Percentiles rank a stretch among this genome's conserved stretches.
Conservation (phyloP, 495 filamentous ascomycete genomes). For the Oleoguttula mirabilis region DNA sequence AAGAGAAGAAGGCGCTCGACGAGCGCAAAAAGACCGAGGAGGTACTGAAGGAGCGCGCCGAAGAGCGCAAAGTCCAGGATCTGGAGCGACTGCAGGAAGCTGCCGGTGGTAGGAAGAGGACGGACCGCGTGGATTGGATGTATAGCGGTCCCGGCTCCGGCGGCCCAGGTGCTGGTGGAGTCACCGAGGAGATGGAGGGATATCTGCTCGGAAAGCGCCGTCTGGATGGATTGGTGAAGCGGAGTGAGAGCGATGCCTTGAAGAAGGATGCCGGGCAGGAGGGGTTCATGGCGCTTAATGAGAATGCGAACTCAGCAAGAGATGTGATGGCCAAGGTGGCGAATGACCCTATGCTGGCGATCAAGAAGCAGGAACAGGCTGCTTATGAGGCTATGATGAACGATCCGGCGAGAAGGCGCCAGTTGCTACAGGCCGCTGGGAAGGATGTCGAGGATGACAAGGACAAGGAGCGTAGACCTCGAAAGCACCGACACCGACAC, state of each 20-base stretch:
- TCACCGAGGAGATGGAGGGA: conserved; percentile 85
- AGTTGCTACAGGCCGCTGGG: conserved; percentile 52
- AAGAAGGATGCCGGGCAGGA: conserved; percentile 53
- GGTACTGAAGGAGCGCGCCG: conserved; percentile 78
- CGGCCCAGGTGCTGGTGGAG: conserved; percentile 51
- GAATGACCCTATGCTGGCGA: conserved; percentile 80
- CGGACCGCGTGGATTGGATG: conserved; percentile 92
- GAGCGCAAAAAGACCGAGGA: conserved; percentile 86
- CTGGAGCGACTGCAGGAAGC: conserved; percentile 82
- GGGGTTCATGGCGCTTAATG: conserved; percentile 42
- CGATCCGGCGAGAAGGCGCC: conserved; percentile 58
- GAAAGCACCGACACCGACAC: conserved; percentile 36
- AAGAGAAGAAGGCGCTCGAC: conserved; percentile 86
- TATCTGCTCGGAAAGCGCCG: conserved; percentile 86
- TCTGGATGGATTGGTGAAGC: conserved; percentile 72
- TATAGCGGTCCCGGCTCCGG: conserved; percentile 69
- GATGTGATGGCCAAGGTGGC: conserved; percentile 76
- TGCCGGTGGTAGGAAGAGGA: conserved; percentile 61
- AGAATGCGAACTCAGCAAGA: conserved; percentile 50
- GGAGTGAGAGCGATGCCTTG: conserved; percentile 65
- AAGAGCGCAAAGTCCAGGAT: conserved; percentile 87
- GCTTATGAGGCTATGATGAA: conserved; percentile 84
- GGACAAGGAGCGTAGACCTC: conserved; percentile 32
- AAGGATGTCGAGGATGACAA: conserved; percentile 23
- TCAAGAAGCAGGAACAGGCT: conserved; percentile 85